These are phyloP conservation scores for Phytophthora capsici DNA, from an alignment of 352 stramenopile species.

Conservation along the genomic window DNA sequence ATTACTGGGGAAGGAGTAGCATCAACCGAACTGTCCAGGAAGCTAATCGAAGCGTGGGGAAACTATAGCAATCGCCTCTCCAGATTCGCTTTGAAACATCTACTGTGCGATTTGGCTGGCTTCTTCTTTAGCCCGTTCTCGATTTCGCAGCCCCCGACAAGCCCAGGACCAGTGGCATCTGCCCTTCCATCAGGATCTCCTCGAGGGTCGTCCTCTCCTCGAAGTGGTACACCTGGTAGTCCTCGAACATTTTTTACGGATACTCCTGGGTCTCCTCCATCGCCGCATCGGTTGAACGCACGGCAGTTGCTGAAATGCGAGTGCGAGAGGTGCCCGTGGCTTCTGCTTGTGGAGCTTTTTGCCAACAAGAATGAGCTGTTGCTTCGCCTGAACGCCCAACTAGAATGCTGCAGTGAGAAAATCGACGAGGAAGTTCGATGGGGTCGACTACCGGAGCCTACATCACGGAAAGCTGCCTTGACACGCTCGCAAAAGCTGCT, in stretches of 20 bases:
- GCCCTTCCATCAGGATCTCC: conserved; percentile 12
- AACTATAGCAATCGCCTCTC: conserved; percentile 63
- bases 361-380: conserved; percentile 75
- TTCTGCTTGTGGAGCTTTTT: conserved; percentile 77
- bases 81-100: conserved; percentile 53
- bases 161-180: conserved; percentile 10
- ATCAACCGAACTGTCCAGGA: conserved; percentile 35
- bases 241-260: conserved; percentile 29
- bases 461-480: conserved; percentile 62
- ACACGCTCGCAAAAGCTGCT: conserved; percentile 76
- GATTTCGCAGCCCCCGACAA: conserved; percentile 21
- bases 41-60: conserved; percentile 64
- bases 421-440: conserved; percentile 79
- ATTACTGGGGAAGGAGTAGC: conserved; percentile 47
- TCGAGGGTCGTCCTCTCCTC: conserved; percentile 25
- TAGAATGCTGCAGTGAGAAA: conserved; percentile 79
- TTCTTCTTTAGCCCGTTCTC: conserved; percentile 69
- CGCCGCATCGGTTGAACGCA: conserved; percentile 36
- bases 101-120: conserved; percentile 69
- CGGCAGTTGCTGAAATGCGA: conserved; percentile 71
- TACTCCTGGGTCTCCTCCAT: conserved; percentile 27
- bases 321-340: conserved; percentile 76
- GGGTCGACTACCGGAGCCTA: conserved; percentile 71
- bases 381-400: conserved; percentile 67
- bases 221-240: conserved; percentile 21